Conservation (phyloP, 768 basidiomycete species). For the Lentinula detonsa region DNA sequence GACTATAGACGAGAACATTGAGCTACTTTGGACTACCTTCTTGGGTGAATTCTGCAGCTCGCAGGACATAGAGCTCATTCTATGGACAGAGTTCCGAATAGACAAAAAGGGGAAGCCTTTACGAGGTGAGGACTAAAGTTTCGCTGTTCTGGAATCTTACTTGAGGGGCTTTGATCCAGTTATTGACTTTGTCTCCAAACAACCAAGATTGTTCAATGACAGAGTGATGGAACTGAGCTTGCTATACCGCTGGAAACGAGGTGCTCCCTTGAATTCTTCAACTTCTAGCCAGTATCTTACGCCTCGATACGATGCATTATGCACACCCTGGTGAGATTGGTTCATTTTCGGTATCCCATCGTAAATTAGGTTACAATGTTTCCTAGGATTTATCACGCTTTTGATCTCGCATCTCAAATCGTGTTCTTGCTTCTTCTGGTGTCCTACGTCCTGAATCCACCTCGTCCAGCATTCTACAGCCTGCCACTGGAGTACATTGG, state of each 20-base stretch:
- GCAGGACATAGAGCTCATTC: constrained; percentile 36
- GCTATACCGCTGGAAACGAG: constrained; percentile 32
- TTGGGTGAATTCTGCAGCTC: constrained; percentile 31
- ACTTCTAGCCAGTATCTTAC: constrained; percentile 5
- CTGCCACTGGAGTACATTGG: constrained; percentile 15
- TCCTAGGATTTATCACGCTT: constrained; percentile 35
- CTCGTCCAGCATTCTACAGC: constrained; percentile 20
- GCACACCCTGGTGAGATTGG: constrained; percentile 39
- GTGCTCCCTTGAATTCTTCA: constrained; percentile 8
- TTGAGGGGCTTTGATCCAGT: constrained; percentile 21
- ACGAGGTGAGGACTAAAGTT: constrained; percentile 22
- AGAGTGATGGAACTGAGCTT: constrained; percentile 34
- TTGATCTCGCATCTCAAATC: constrained; percentile 34
- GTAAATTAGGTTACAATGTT: not conserved
- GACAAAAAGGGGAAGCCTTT: constrained; percentile 14
- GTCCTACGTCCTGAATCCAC: constrained; percentile 37
- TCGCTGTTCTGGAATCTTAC: not conserved
- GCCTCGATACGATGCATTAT: constrained; percentile 28
- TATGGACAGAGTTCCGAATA: constrained; percentile 42
- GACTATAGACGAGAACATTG: constrained; percentile 26
- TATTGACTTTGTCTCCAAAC: constrained; percentile 30
- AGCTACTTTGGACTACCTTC: constrained; percentile 35
- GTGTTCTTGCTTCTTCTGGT: constrained; percentile 35
- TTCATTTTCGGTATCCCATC: not conserved
- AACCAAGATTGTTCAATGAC: constrained; percentile 30